Conservation (phyloP, 768 basidiomycete genomes). For the Mycena alexandri region DNA sequence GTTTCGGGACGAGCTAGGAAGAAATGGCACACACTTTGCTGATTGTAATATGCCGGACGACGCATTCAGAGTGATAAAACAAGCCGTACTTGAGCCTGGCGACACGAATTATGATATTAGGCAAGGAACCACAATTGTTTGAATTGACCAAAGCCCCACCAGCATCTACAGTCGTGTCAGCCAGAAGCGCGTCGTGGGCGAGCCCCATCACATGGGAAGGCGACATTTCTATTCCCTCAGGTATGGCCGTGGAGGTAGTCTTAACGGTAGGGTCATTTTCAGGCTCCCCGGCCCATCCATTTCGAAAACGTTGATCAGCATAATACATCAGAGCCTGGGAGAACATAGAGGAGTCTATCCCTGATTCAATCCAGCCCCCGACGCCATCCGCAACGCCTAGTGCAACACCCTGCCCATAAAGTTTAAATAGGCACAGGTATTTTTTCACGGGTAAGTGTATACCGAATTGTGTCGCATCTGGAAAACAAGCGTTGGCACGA, state of each 20-base stretch:
- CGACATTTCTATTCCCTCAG: conserved; percentile 84
- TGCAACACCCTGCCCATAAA: conserved; percentile 69
- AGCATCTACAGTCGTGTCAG: conserved; percentile 75
- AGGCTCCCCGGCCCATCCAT: conserved; percentile 86
- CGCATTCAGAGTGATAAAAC: conserved; percentile 79
- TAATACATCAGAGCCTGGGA: conserved; percentile 93
- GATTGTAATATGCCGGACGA: conserved; percentile 81
- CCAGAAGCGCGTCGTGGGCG: conserved; percentile 78
- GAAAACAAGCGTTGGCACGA: conserved; percentile 57
- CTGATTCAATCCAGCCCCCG: conserved; percentile 89
- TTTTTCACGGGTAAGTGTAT: conserved; percentile 28
- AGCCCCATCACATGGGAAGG: conserved; percentile 79
- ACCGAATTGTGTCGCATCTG: conserved; percentile 60
- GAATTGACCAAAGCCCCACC: conserved; percentile 52
- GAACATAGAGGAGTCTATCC: conserved; percentile 90
- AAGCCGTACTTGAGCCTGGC: conserved; percentile 85
- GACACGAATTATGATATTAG: conserved; percentile 40
- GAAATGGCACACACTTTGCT: conserved; percentile 67
- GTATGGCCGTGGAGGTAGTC: conserved; percentile 72
- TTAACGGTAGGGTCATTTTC: conserved; percentile 85
- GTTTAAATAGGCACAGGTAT: conserved; percentile 9
- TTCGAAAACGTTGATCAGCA: conserved; percentile 77
- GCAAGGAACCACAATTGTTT: conserved; percentile 45
- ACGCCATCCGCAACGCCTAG: conserved; percentile 94
- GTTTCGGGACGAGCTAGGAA: conserved; percentile 19